phyloP scores from a whole-genome alignment of 202 grass and related monocot species.

The Hordeum pubiflorum region DNA sequence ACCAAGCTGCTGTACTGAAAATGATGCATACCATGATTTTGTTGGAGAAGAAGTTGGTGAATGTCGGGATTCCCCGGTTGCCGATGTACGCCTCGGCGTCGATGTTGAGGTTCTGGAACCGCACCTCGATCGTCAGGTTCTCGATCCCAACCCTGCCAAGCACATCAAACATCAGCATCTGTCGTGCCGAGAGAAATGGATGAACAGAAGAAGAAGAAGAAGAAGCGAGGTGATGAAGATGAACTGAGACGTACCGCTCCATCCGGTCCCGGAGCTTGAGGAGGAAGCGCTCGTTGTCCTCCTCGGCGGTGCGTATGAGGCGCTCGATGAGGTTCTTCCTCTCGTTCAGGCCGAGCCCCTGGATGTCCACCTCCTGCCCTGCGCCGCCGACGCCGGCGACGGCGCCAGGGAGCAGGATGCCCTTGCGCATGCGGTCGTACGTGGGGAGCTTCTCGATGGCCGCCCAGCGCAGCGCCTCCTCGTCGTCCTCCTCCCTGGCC shows the following conservation, averaged over 20 bases:
- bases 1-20: neutral
- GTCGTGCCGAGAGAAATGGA: neutral
- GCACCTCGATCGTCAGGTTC: conserved; percentile 76
- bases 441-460: conserved; percentile 93
- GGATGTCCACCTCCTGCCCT: conserved; percentile 51
- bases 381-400: neutral
- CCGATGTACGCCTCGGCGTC: conserved; percentile 83
- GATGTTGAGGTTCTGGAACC: conserved; percentile 71
- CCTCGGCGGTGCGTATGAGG: conserved; percentile 76
- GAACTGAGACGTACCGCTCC: conserved; percentile 37
- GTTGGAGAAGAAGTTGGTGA: conserved; percentile 92
- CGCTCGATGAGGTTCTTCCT: conserved; percentile 77
- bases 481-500: conserved; percentile 66
- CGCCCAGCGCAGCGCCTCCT: conserved; percentile 90
- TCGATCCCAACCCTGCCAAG: conserved; percentile 73
- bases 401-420: conserved; percentile 40
- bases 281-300: conserved; percentile 90
- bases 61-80: conserved; percentile 60
- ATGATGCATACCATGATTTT: conserved; percentile 53
- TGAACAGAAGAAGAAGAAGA: too few species aligned
- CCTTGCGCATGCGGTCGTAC: conserved; percentile 80
- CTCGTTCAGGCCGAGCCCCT: conserved; percentile 51
- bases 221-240: neutral
- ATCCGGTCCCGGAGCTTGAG: conserved; percentile 85
- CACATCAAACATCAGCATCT: neutral